These are phyloP conservation scores for Camelina laxa DNA, from an alignment of 345 rosid genomes.

Conservation along the genomic window DNA sequence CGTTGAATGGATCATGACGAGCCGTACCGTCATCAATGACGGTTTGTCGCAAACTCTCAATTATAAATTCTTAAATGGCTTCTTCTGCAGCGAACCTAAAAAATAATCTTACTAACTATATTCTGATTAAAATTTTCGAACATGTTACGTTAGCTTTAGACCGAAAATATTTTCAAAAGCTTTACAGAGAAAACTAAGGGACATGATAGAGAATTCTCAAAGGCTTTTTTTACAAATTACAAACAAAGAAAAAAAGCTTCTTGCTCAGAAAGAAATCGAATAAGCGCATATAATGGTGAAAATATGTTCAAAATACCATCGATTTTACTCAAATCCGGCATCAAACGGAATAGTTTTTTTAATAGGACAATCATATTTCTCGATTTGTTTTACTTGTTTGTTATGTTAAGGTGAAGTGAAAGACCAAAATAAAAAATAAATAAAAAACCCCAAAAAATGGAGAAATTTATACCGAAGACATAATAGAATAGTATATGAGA, in stretches of 20 bases:
- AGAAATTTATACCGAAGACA: no score
- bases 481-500: no score
- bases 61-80: background rate
- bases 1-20: background rate
- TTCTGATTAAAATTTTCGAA: background rate
- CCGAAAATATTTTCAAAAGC: background rate
- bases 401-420: no score
- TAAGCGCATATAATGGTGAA: background rate
- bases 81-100: background rate
- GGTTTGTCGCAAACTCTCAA: background rate
- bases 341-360: no score
- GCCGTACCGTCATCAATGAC: conserved; percentile 1
- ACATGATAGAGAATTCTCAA: no score
- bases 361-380: no score
- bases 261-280: background rate
- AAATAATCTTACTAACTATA: background rate
- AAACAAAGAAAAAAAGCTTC: background rate
- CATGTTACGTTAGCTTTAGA: background rate
- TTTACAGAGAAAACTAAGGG: background rate
- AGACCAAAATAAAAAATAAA: no score
- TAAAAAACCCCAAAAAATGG: no score
- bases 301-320: no score
- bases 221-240: no score
- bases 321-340: no score
- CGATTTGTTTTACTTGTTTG: background rate